Evolutionary conservation across 2,329 filamentous ascomycete species (phyloP).

Genomic region (Magnaporthiopsis poae): DNA sequence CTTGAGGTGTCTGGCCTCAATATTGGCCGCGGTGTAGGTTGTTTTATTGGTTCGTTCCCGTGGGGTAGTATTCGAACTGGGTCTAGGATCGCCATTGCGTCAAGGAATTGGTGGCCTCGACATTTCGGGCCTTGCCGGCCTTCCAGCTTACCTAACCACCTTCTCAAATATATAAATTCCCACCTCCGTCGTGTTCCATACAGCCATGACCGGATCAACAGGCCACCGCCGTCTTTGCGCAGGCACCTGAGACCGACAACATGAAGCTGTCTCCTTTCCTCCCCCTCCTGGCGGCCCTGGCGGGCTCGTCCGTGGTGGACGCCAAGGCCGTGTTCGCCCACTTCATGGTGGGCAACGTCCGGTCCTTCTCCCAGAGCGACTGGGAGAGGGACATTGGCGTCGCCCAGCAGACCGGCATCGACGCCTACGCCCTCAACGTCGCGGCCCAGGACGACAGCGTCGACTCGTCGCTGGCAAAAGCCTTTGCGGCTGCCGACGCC

Average conservation of each 20-base stretch:
- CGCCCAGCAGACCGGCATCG: slow-evolving; percentile 18
- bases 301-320: background rate
- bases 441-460: slow-evolving; percentile 34
- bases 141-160: too few species aligned
- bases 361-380: slow-evolving; percentile 34
- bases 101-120: too few species aligned
- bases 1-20: too few species aligned
- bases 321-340: slow-evolving; percentile 7
- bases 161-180: too few species aligned
- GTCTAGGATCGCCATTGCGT: too few species aligned
- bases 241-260: background rate
- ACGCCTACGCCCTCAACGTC: slow-evolving; percentile 23
- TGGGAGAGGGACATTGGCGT: slow-evolving; percentile 17
- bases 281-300: background rate
- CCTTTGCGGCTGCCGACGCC: slow-evolving; percentile 31
- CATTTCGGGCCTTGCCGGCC: too few species aligned
- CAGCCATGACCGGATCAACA: too few species aligned
- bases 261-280: background rate
- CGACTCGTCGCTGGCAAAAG: slow-evolving; percentile 34
- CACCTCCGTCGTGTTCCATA: too few species aligned
- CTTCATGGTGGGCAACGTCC: slow-evolving; percentile 26
- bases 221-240: too few species aligned
- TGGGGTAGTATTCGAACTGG: too few species aligned
- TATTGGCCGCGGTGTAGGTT: too few species aligned
- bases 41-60: too few species aligned